Percentiles rank a stretch among this genome's conserved stretches.
Conservation (phyloP, 495 filamentous ascomycete species). For the Neohortaea acidophila region DNA sequence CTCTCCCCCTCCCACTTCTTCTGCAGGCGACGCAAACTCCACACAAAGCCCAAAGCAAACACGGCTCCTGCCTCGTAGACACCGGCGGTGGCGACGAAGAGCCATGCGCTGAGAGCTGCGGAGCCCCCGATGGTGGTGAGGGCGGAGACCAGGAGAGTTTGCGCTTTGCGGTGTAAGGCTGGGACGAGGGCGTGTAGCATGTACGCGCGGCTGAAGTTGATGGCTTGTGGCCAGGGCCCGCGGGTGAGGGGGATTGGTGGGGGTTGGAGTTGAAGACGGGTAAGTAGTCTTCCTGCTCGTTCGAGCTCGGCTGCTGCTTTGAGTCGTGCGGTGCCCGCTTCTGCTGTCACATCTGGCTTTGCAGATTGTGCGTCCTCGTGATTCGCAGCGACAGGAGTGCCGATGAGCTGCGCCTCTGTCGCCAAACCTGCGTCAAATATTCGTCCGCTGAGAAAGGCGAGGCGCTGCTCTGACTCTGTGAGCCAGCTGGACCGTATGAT, state of each 20-base stretch:
- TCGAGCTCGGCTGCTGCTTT: too few species aligned
- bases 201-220: slow-evolving; percentile 39
- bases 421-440: slow-evolving; percentile 54
- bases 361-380: too few species aligned
- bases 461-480: slow-evolving; percentile 50
- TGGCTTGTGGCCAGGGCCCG: slow-evolving; percentile 32
- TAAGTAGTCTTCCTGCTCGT: too few species aligned
- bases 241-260: too few species aligned
- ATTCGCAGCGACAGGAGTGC: too few species aligned
- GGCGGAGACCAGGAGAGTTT: slow-evolving; percentile 62
- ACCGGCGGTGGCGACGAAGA: slow-evolving; percentile 46
- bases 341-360: too few species aligned
- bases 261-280: too few species aligned
- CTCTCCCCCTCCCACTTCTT: slow-evolving; percentile 60
- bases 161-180: slow-evolving; percentile 62
- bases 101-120: slow-evolving; percentile 48
- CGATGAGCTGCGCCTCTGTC: slow-evolving; percentile 9
- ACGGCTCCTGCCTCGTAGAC: slow-evolving; percentile 67
- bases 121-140: slow-evolving; percentile 48
- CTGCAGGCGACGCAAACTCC: slow-evolving; percentile 60
- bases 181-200: slow-evolving; percentile 53
- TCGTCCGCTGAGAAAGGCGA: slow-evolving; percentile 68
- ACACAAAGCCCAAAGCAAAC: slow-evolving; percentile 62
- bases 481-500: slow-evolving; percentile 64
- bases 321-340: too few species aligned